Evolutionary conservation across 2,329 filamentous ascomycete species (phyloP), one percentile per base, ranked within the genome.

Genomic region (Rutstroemia sp.): DNA sequence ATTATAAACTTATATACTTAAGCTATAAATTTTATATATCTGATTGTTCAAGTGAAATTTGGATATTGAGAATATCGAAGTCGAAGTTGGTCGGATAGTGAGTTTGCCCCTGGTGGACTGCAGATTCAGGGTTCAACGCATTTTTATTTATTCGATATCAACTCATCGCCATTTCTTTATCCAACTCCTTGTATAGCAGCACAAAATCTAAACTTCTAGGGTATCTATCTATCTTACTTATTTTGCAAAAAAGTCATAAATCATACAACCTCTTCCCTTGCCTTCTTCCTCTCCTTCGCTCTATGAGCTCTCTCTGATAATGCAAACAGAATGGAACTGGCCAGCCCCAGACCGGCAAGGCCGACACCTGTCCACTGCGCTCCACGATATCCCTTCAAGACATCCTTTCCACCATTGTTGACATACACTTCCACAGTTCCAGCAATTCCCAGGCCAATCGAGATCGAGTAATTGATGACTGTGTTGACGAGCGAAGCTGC

Each of bases 401-500:
- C 9, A 38, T 56, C 39, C 16, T 34, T 39, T 2, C 62, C 65
- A 2, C 57, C 57, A 34, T 57, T 14, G 60, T 61, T 61, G 7
- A 64, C 49, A 14, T 60, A 39, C 17, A 53, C 55, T 50, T 75
- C 72, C 9, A 74, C 68, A 0, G 73, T 75, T 1, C 72, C 73
- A 3, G 75, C 74, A 56, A 78, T 73, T 0, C 74, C 74, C 3
- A 77, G 51, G 0, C 74, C 74, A 2, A 74, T 64, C 56, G 71
- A 73, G 34, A 71, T 71, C 0, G 72, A 73, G 57, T 77, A 77
- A 14, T 73, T 65, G 50, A 73, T 68, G 12, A 78, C 58, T 0
- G 72, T 74, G 1, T 77, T 76, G 7, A 81, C 72, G 2, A 82
- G 65, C 14, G 72, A 76, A 0, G 73, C 75, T 0, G 78, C 78